Evolutionary conservation across 2,329 filamentous ascomycete genomes (phyloP).

Genomic region (Beauveria pseudobassiana): DNA sequence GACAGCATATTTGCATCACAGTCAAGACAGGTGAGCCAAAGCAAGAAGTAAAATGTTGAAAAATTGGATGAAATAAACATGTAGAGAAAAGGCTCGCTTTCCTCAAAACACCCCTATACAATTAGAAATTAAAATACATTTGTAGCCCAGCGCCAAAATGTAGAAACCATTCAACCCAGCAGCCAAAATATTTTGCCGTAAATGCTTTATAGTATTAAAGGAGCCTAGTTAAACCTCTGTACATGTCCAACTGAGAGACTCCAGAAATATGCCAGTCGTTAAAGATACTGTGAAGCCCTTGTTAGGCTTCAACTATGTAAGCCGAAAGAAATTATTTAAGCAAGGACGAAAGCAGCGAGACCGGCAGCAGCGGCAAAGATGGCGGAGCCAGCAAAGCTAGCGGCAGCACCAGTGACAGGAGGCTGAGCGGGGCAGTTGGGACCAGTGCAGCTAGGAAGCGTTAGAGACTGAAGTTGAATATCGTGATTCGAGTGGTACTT

Average conservation of each 20-base stretch:
- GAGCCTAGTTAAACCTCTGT: constrained; percentile 30
- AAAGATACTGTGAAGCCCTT: constrained; percentile 30
- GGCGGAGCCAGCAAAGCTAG: constrained; percentile 45
- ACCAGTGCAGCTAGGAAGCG: constrained; percentile 18
- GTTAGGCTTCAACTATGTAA: constrained; percentile 30
- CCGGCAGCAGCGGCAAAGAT: constrained; percentile 48
- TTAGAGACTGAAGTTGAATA: no score
- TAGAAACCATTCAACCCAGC: constrained; percentile 9
- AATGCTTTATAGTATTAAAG: constrained; percentile 23
- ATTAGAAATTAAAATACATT: constrained; percentile 45
- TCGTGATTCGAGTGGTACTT: constrained; percentile 14
- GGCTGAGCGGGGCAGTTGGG: constrained; percentile 17
- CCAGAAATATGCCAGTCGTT: constrained; percentile 26
- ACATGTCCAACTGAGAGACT: constrained; percentile 27
- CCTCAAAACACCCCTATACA: constrained; percentile 20
- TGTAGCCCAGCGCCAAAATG: constrained; percentile 14
- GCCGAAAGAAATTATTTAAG: constrained; percentile 38
- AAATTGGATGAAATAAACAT: constrained; percentile 6
- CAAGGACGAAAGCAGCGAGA: constrained; percentile 45
- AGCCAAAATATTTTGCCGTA: constrained; percentile 11
- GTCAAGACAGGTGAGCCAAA: neutral
- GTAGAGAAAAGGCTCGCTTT: constrained; percentile 5
- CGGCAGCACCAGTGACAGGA: constrained; percentile 43
- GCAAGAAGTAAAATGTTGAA: neutral
- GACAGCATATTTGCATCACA: neutral